phyloP scores from a whole-genome alignment of 2,329 filamentous ascomycete species.

The Penicillium hordei region DNA sequence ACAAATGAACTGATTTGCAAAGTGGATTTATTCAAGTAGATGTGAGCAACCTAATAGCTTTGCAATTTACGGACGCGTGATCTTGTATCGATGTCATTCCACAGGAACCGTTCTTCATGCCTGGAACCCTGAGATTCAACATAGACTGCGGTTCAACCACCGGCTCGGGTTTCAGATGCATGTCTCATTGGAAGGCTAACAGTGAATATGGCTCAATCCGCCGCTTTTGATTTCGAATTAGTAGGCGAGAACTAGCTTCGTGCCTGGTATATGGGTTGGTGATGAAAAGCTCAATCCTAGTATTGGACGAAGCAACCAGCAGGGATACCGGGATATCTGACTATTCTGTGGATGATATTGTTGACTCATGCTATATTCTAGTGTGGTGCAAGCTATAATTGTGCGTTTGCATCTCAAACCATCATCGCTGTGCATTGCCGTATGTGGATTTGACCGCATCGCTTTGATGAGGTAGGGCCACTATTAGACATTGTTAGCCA shows the following conservation, averaged over 20 bases:
- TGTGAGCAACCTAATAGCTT: not conserved
- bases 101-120: slow-evolving; percentile 20
- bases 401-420: slow-evolving; percentile 26
- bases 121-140: slow-evolving; percentile 29
- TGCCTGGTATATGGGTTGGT: too few species aligned
- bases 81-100: not conserved
- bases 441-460: slow-evolving; percentile 30
- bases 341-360: too few species aligned
- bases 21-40: not conserved
- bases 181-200: slow-evolving; percentile 16
- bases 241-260: too few species aligned
- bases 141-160: slow-evolving; percentile 27
- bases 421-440: slow-evolving; percentile 31
- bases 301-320: too few species aligned
- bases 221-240: too few species aligned
- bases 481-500: slow-evolving; percentile 1
- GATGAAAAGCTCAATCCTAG: too few species aligned
- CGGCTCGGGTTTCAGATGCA: slow-evolving; percentile 23
- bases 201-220: too few species aligned
- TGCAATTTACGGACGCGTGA: too few species aligned
- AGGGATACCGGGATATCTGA: too few species aligned
- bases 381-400: slow-evolving; percentile 28
- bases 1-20: not conserved
- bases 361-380: too few species aligned
- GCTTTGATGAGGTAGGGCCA: slow-evolving; percentile 23